Evolutionary conservation across 2,329 filamentous ascomycete genomes (phyloP), one percentile per base, ranked within the genome.

Genomic region (Trichoderma guizhouense): DNA sequence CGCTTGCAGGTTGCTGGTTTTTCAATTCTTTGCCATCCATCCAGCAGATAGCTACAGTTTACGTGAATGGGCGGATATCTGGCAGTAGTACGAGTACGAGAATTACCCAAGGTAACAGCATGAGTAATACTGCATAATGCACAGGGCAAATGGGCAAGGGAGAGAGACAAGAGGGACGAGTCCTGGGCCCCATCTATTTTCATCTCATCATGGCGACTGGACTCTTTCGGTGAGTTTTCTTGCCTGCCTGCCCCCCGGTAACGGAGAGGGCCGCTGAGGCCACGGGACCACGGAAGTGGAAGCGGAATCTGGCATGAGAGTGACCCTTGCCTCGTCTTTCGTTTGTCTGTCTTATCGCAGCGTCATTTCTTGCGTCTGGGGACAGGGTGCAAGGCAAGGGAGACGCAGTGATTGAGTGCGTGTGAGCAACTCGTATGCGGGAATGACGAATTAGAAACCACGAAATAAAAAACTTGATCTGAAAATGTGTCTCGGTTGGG

Each of bases 261-360:
- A 58, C 47, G 47, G 55, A 58, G 15, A 43, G 55, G 15, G 63
- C 47, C 63, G 14, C 53, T 26, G 34, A 32, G 30, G 43, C 63
- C 51, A 60, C 65, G 65, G 65, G 36, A 47, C 26, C 34, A 30
- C 65, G 55, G 26, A 55, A 36, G 43, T 24, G 43, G 43, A 53
- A 65, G 63, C 63, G 63, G 43, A 60, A 60, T 69, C 65, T 69
- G 65, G 65, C 65, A 69, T 39, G 32, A 36, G 15, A 28, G 18
- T n/a, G 47, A 26, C 51, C 51, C 34, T n/a, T 32, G 53, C 8
- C 39, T 24, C 12, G 8, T 12, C 7, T n/a, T 18, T 36, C 34
- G 34, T n/a, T 30, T 7, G 65, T 57, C 34, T 61, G 53, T 60
- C 55, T 69, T 30, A 60, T 69, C 55, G n/a, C 53, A 18, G 34